Evolutionary conservation across 768 basidiomycete species (phyloP).

Genomic region (Pisolithus microcarpus): DNA sequence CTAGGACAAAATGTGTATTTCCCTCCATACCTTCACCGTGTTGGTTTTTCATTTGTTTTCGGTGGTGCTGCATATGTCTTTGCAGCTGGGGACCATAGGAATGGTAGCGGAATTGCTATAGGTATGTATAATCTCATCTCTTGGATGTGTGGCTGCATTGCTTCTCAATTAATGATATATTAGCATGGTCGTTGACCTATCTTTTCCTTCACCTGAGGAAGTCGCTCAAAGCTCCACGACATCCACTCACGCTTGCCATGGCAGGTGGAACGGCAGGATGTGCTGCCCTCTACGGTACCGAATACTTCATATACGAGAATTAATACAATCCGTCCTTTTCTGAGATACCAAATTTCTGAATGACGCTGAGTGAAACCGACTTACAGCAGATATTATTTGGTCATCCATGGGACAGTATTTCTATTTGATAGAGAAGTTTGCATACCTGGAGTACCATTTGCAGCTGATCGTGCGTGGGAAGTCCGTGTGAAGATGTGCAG

Average conservation of each 20-base stretch:
- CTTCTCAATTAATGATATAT: not conserved
- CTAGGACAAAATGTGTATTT: conserved; percentile 23
- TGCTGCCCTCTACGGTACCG: conserved; percentile 4
- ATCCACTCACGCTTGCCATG: conserved; percentile 30
- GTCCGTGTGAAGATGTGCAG: no score
- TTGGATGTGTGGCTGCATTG: not conserved
- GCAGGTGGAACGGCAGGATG: conserved; percentile 18
- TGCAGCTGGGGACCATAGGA: conserved; percentile 31
- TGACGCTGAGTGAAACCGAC: not conserved
- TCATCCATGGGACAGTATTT: no score
- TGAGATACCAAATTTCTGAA: no score
- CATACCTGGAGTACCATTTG: no score
- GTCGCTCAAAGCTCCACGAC: conserved; percentile 25
- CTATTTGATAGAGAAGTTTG: no score
- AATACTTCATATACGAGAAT: conserved; percentile 7
- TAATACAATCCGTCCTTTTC: not conserved
- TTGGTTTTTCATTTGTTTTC: conserved; percentile 39
- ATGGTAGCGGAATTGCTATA: conserved; percentile 40
- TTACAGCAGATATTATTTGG: no score
- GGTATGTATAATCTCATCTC: conserved; percentile 6
- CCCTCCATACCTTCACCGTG: conserved; percentile 37
- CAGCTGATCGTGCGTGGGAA: no score
- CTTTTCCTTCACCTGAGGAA: conserved; percentile 33
- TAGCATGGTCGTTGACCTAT: conserved; percentile 43
- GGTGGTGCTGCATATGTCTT: conserved; percentile 40